phyloP scores from a whole-genome alignment of 495 filamentous ascomycete genomes.

The Thozetella sp. region DNA sequence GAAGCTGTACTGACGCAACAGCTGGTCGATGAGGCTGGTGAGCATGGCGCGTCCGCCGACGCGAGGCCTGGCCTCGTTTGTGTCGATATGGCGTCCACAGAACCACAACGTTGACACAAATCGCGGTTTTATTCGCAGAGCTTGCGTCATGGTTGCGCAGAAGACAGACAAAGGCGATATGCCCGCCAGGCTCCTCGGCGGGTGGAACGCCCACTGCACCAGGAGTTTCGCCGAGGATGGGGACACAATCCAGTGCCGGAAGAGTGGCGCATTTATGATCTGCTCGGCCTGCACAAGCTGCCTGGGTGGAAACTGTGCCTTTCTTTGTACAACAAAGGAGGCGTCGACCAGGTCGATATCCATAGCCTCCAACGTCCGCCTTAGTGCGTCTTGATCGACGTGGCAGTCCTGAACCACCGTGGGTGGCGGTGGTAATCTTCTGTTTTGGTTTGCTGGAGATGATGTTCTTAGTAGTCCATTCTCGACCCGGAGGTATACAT shows the following conservation, averaged over 20 bases:
- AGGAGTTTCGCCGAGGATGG: neutral
- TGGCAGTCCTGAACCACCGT: neutral
- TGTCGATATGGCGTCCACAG: neutral
- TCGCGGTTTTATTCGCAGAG: neutral
- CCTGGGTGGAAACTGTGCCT: neutral
- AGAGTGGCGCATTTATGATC: neutral
- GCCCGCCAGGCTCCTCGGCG: neutral
- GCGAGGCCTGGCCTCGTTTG: no score
- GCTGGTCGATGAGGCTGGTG: neutral
- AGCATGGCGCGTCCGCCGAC: neutral
- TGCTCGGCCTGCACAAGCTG: neutral
- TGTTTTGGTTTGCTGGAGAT: neutral
- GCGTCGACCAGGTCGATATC: neutral
- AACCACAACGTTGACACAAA: neutral
- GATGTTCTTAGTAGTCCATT: neutral
- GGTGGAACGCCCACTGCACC: neutral
- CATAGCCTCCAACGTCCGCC: neutral
- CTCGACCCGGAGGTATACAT: neutral
- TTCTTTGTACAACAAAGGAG: neutral
- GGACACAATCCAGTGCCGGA: constrained; percentile 4
- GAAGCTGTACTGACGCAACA: neutral
- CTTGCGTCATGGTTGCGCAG: neutral
- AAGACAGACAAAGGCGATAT: neutral
- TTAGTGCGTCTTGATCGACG: neutral
- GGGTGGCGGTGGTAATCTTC: neutral